A percentile compares a stretch with the other conserved stretches of the same genome.
phyloP scores from a whole-genome alignment of 2,329 filamentous ascomycete genomes.

The Colletotrichum eremochloae region DNA sequence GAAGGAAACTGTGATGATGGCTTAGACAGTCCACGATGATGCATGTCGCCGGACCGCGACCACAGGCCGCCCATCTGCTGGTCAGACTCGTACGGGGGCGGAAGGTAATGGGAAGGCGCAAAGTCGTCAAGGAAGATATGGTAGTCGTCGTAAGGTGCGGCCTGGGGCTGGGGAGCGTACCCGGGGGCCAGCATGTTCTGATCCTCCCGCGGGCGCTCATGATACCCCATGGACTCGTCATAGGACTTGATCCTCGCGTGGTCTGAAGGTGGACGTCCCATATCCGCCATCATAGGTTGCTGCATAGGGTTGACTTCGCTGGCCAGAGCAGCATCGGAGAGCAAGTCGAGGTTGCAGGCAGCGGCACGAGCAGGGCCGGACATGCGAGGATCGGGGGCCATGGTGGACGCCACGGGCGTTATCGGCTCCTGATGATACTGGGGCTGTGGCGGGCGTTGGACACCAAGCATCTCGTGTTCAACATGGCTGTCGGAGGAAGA shows the following conservation, averaged over 20 bases:
- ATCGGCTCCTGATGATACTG: conserved; percentile 59
- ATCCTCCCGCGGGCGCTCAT: conserved; percentile 63
- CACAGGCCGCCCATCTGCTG: conserved; percentile 65
- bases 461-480: conserved; percentile 60
- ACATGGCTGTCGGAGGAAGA: conserved; percentile 63
- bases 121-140: conserved; percentile 72
- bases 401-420: conserved; percentile 54
- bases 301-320: conserved; percentile 67
- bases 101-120: conserved; percentile 66
- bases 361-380: conserved; percentile 54
- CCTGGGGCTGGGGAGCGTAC: conserved; percentile 55
- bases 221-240: conserved; percentile 62
- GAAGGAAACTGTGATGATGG: conserved; percentile 67
- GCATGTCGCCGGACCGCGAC: conserved; percentile 58
- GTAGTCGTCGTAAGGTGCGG: conserved; percentile 66
- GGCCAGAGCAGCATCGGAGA: conserved; percentile 72
- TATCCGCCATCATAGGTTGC: conserved; percentile 60
- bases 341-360: conserved; percentile 69
- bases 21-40: conserved; percentile 59
- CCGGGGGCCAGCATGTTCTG: conserved; percentile 57
- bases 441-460: conserved; percentile 53
- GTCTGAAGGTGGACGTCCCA: conserved; percentile 56
- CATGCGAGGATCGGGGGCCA: conserved; percentile 62
- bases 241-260: conserved; percentile 64
- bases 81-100: conserved; percentile 67